These are phyloP conservation scores for Immersiporthe knoxdaviesiana DNA, from an alignment of 2,329 filamentous ascomycete species.

Conservation along the genomic window DNA sequence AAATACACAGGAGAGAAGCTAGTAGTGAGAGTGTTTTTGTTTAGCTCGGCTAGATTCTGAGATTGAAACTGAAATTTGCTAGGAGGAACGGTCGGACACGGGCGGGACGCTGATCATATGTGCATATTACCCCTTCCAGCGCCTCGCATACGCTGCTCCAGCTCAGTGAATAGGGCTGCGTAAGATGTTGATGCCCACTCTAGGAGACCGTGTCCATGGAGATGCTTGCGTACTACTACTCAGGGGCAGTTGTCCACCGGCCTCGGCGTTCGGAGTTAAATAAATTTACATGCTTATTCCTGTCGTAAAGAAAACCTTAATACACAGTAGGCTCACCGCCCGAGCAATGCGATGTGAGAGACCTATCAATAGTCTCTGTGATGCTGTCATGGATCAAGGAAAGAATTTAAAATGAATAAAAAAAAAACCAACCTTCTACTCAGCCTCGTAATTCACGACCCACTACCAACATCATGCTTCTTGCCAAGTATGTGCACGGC, in stretches of 20 bases:
- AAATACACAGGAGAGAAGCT: neutral
- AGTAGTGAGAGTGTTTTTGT: neutral
- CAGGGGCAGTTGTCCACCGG: neutral
- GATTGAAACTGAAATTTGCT: neutral
- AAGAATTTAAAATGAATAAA: too few species aligned
- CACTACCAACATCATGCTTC: neutral
- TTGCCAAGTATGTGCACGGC: neutral
- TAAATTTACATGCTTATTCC: neutral
- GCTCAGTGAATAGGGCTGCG: neutral
- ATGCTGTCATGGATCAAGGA: neutral
- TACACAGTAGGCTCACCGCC: neutral
- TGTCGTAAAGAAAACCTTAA: neutral
- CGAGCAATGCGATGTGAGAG: neutral
- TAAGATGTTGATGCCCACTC: neutral
- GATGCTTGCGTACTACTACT: slow-evolving; percentile 7
- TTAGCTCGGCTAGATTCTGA: neutral
- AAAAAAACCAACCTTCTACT: too few species aligned
- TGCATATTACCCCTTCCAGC: neutral
- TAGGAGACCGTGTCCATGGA: neutral
- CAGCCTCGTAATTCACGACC: neutral
- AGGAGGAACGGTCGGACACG: neutral
- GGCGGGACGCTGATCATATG: neutral
- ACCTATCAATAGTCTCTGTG: neutral
- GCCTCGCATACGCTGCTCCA: neutral
- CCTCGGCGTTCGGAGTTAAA: neutral